Base-by-base conservation (phyloP, 2,329 filamentous ascomycete species). In the Bipolaris oryzae region DNA sequence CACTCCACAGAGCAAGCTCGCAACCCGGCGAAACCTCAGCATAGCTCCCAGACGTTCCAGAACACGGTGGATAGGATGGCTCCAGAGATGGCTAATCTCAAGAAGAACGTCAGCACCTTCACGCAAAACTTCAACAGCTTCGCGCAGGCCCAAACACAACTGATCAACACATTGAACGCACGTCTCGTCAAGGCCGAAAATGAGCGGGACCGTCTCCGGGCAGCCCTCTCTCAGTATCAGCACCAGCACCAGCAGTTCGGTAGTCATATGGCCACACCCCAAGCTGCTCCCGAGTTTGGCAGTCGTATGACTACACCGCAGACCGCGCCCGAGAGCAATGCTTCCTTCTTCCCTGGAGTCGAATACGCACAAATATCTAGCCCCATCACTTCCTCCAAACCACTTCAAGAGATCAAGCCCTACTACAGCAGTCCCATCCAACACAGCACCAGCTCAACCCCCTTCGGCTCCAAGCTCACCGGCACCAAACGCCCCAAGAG, bases 181-280 rank as follows among this genome's bases (percentile, higher is more conserved):
- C 93, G 94, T 59, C 95, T 98, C 89, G 84, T 96, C 63, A 97
- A 96, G 75, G 85, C 96, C 52, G 90, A 90, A 18, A 82, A 90
- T 75, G 97, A 97, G 38, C 38, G 48, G 78, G 85, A 91, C 67
- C 80, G 87, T 57, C 10, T 37, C 10, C 13, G 3, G n/a, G 50
- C 21, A 31, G 28, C 3, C 15, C 33, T 16, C 25, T 42, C 20
- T 42, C 39, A 41, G 18, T 16, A 33, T 2, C 38, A 13, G n/a
- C 33, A 38, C 13, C 39, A 41, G 11, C 20, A 37, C 2, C 38
- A 10, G n/a, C 33, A 38, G 31, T 38, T 41, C 10, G 13, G 16
- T 5, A 2, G 25, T 2, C 5, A 2, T 15, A n/a, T 9, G 13
- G 2, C 9, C 3, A 20, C 10, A 2, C 23, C 33, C 1, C 42